These are phyloP conservation scores for Polyplosphaeria fusca DNA, from an alignment of 495 filamentous ascomycete genomes.

Conservation along the genomic window DNA sequence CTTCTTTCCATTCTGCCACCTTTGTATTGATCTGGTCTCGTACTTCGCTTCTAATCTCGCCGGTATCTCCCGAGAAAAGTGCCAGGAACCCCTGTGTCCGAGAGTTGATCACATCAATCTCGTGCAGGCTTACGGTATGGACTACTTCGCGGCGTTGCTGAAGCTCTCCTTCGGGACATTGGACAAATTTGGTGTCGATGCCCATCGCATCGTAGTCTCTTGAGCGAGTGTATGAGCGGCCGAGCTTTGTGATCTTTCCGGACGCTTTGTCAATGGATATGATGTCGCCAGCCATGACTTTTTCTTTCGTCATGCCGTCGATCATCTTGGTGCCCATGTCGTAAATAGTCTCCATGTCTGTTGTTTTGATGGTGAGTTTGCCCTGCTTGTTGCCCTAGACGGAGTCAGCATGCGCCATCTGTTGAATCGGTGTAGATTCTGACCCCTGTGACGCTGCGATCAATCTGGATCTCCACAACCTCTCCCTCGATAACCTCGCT, in stretches of 20 bases:
- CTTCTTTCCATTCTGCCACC: slow-evolving; percentile 97
- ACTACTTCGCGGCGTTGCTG: slow-evolving; percentile 96
- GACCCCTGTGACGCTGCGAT: slow-evolving; percentile 93
- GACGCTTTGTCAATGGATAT: slow-evolving; percentile 98
- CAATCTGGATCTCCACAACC: slow-evolving; percentile 98
- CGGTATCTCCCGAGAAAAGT: slow-evolving; percentile 95
- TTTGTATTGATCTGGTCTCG: slow-evolving; percentile 98
- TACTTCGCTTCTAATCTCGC: slow-evolving; percentile 95
- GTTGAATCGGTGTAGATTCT: slow-evolving; percentile 23
- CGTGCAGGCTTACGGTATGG: slow-evolving; percentile 93
- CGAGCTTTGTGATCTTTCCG: slow-evolving; percentile 95
- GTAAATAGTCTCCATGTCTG: slow-evolving; percentile 99
- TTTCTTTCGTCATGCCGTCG: slow-evolving; percentile 97
- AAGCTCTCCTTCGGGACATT: slow-evolving; percentile 97
- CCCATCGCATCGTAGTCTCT: slow-evolving; percentile 99
- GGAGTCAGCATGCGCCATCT: not conserved
- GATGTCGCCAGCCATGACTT: slow-evolving; percentile 95
- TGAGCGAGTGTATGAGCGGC: slow-evolving; percentile 86
- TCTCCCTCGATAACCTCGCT: slow-evolving; percentile 99
- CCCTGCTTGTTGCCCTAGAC: slow-evolving; percentile 86
- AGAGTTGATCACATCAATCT: slow-evolving; percentile 99
- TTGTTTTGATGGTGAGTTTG: slow-evolving; percentile 98
- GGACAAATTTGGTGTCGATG: slow-evolving; percentile 94
- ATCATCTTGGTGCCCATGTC: slow-evolving; percentile 99
- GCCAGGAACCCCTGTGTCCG: slow-evolving; percentile 94